Percentiles rank a stretch among this genome's conserved stretches.
phyloP scores from a whole-genome alignment of 495 filamentous ascomycete genomes.

The Penicillium antarcticum region DNA sequence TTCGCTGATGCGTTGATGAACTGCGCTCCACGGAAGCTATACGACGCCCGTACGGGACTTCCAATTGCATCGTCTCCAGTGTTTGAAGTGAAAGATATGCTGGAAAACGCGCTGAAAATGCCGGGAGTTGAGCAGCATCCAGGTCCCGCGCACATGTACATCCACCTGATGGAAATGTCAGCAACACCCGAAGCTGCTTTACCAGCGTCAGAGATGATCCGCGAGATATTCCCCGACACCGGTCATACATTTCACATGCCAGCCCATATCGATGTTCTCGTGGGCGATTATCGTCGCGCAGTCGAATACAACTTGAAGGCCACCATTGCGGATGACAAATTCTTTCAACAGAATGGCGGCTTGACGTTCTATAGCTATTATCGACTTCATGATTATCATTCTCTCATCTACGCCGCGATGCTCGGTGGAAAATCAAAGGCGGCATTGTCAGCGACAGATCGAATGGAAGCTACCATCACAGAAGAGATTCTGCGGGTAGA shows the following conservation, averaged over 20 bases:
- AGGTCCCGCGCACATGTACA: conserved; percentile 60
- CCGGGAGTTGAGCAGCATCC: conserved; percentile 45
- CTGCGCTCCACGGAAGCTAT: conserved; percentile 57
- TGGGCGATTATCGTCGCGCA: conserved; percentile 58
- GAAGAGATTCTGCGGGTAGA: conserved; percentile 52
- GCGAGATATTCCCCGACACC: conserved; percentile 55
- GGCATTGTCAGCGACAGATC: conserved; percentile 46
- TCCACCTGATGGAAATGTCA: conserved; percentile 69
- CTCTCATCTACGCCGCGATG: conserved; percentile 64
- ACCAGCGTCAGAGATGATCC: conserved; percentile 52
- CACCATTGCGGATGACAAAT: conserved; percentile 54
- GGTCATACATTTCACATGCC: conserved; percentile 69
- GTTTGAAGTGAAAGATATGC: conserved; percentile 47
- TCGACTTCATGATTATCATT: conserved; percentile 59
- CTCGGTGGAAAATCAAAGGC: conserved; percentile 53
- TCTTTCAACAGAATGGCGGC: conserved; percentile 42
- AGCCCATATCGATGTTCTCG: conserved; percentile 59
- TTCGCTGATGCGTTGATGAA: conserved; percentile 64
- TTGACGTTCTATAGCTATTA: conserved; percentile 63
- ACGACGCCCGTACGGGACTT: conserved; percentile 50
- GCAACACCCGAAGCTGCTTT: conserved; percentile 52
- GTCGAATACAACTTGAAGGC: conserved; percentile 55
- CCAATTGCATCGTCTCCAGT: conserved; percentile 50
- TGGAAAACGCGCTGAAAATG: conserved; percentile 46
- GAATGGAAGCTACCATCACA: conserved; percentile 50